A percentile compares a stretch with the other conserved stretches of the same genome.
phyloP scores from a whole-genome alignment of 1,139 yeast species.

The Yamadazyma triangularis region DNA sequence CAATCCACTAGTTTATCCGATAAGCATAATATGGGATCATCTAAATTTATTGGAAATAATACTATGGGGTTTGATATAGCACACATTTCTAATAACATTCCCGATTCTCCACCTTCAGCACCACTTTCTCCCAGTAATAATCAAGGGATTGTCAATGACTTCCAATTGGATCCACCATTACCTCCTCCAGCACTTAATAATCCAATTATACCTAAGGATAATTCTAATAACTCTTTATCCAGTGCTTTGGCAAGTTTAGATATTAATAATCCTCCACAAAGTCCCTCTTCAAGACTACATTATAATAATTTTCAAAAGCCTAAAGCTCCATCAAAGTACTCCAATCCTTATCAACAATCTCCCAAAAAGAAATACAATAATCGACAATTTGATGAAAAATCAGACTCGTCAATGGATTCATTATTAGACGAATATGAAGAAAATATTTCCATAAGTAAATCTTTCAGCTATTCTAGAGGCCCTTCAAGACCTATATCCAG shows the following conservation, averaged over 20 bases:
- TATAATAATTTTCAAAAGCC: slow-evolving; percentile 1
- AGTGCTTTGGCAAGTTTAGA: slow-evolving; percentile 32
- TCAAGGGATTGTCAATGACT: slow-evolving; percentile 5
- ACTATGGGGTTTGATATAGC: slow-evolving; percentile 8
- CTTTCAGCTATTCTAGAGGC: slow-evolving; percentile 21
- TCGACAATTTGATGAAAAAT: slow-evolving; percentile 11
- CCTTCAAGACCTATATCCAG: slow-evolving; percentile 26
- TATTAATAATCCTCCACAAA: slow-evolving; percentile 5
- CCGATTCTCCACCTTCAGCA: slow-evolving; percentile 46
- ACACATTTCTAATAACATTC: slow-evolving; percentile 22
- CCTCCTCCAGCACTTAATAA: slow-evolving; percentile 6
- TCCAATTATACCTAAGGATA: slow-evolving; percentile 10
- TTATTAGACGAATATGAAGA: slow-evolving; percentile 51
- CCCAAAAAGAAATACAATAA: slow-evolving; percentile 1
- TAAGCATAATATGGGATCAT: neutral
- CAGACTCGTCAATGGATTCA: slow-evolving; percentile 47
- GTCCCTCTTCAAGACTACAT: neutral
- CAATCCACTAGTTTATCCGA: neutral
- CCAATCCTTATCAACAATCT: neutral
- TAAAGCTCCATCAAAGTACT: neutral
- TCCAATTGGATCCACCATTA: slow-evolving; percentile 7
- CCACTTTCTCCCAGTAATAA: slow-evolving; percentile 36
- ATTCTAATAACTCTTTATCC: slow-evolving; percentile 21
- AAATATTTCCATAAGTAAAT: slow-evolving; percentile 28
- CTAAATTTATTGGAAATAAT: slow-evolving; percentile 2